Evolutionary conservation across 768 basidiomycete species (phyloP).

Genomic region (Hemileccinum rubropunctum): DNA sequence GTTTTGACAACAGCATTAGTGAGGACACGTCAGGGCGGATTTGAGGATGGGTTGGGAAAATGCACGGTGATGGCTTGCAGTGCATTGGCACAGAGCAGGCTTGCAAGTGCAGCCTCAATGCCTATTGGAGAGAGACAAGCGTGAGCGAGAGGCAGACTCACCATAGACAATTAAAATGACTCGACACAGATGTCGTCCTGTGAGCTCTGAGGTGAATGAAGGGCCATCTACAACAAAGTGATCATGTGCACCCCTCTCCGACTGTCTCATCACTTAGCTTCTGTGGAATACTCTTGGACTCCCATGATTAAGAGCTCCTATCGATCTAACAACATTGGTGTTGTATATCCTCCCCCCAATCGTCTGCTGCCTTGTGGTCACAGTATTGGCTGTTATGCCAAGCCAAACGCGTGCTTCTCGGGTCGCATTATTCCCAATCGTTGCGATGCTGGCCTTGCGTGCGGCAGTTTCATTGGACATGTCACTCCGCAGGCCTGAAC

Average conservation of each 20-base stretch:
- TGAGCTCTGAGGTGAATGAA: no score
- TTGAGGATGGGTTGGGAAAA: constrained; percentile 43
- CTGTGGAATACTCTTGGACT: not conserved
- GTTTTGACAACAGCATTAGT: constrained; percentile 62
- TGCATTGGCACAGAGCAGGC: no score
- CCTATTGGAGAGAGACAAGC: no score
- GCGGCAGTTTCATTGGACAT: constrained; percentile 27
- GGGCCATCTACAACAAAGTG: no score
- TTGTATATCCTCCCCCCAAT: not conserved
- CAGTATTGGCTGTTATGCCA: not conserved
- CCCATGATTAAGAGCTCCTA: not conserved
- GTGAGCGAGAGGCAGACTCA: no score
- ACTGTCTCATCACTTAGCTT: no score
- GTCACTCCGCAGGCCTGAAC: not conserved
- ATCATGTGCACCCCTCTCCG: no score
- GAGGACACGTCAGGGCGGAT: constrained; percentile 57
- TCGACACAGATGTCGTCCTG: no score
- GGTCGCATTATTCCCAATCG: constrained; percentile 43
- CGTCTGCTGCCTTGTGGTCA: not conserved
- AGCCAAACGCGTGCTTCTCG: not conserved
- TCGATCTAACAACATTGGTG: not conserved
- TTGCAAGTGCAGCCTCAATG: no score
- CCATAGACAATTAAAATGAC: no score
- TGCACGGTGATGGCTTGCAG: no score
- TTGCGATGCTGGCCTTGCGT: constrained; percentile 41